A percentile compares a stretch with the other conserved stretches of the same genome.
These are phyloP conservation scores for Nitzschia sp. DNA, from an alignment of 108 stramenopile genomes.

Conservation along the genomic window DNA sequence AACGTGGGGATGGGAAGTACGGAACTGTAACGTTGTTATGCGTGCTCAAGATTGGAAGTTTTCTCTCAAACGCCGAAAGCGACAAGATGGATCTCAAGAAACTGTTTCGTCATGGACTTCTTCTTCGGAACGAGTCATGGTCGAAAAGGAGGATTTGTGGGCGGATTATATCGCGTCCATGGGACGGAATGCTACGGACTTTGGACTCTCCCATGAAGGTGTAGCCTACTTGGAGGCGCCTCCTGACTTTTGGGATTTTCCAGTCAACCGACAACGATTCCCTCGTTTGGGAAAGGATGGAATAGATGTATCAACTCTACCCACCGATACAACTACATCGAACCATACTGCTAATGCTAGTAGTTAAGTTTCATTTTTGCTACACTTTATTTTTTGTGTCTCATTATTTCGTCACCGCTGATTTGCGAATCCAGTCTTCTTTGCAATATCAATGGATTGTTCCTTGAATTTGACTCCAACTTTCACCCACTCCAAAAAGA, in stretches of 20 bases:
- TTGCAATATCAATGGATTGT: conserved; percentile 57
- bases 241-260: conserved; percentile 17
- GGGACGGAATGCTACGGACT: conserved; percentile 11
- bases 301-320: not conserved
- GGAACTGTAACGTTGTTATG: conserved; percentile 11
- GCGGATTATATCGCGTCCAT: conserved; percentile 7
- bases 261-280: conserved; percentile 10
- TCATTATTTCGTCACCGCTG: not conserved
- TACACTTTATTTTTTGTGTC: too few species aligned
- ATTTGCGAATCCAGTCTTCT: conserved; percentile 49
- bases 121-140: not conserved
- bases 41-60: conserved; percentile 3
- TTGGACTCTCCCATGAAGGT: conserved; percentile 16
- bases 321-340: not conserved
- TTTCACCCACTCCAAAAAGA: conserved; percentile 82
- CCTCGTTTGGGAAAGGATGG: conserved; percentile 20
- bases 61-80: not conserved
- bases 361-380: too few species aligned
- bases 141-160: conserved; percentile 17
- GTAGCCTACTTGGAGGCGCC: conserved; percentile 17
- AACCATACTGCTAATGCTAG: conserved; percentile 1
- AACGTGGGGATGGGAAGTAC: conserved; percentile 21
- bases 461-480: conserved; percentile 75
- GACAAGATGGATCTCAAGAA: not conserved
- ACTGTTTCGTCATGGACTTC: not conserved